Evolutionary conservation across 495 filamentous ascomycete species (phyloP), one percentile per base, ranked within the genome.

Genomic region (Lasiosphaeria hispida): DNA sequence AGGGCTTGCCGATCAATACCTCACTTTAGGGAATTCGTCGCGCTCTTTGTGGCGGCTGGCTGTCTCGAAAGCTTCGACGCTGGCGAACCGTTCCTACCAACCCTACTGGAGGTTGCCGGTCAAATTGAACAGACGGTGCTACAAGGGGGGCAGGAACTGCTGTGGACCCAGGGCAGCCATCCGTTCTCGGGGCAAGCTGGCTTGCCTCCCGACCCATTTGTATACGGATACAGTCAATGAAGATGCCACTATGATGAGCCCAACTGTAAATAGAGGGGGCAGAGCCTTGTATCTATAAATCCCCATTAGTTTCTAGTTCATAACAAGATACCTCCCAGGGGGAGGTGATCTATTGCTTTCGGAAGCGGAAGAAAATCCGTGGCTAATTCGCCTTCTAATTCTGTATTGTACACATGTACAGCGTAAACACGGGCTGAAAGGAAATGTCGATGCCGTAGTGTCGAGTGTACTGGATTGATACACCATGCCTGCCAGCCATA

Each of bases 391-490:
- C 55, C 57, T 66, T 64, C 61, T 63, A 45, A 61, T 64, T 67
- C 50, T 59, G 48, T 75, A 75, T 69, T 70, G 67, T 73, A 74
- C 72, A 74, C 64, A 72, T 76, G 65, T 75, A 76, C 69, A 75
- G 63, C 63, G 62, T 59, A 64, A 62, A 69, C 56, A 68, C 41
- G 57, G 69, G 58, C 47, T 63, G 41, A 63, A 57, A 69, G 68
- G 69, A 77, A 68, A 59, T 60, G 55, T 75, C 73, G 76, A 76
- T 74, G 70, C 62, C 65, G 66, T 60, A 45, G 59, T 68, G 66
- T 51, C 45, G 50, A 63, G 69, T 62, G 58, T 62, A 60, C 66
- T 64, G 57, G 61, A 71, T 69, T 72, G 70, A 72, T 75, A 76
- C 71, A 73, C 53, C 64, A 61, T 59, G 57, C 40, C 56, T 62